Percentiles rank a stretch among this genome's conserved stretches.
Conservation (phyloP, 257 asterid genomes). For the Dorcoceras hygrometricum region DNA sequence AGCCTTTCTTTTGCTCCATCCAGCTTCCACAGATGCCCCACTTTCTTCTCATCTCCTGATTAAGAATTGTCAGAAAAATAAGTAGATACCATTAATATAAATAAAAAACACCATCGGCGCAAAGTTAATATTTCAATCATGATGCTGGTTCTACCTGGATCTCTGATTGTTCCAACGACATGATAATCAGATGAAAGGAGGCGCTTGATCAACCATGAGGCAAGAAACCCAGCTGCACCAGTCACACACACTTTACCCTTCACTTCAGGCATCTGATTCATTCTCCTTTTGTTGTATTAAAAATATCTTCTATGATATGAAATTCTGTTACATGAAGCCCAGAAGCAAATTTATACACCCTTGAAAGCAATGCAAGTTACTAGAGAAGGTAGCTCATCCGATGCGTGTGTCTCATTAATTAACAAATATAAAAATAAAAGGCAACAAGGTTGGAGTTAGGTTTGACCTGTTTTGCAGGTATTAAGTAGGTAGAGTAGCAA, state of each 20-base stretch:
- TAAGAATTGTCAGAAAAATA: not conserved
- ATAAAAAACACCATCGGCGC: not conserved
- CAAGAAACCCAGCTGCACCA: slow-evolving; percentile 85
- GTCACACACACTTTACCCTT: slow-evolving; percentile 82
- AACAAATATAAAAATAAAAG: not conserved
- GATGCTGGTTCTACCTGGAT: slow-evolving; percentile 49
- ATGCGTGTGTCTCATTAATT: slow-evolving; percentile 27
- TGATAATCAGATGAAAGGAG: slow-evolving; percentile 68
- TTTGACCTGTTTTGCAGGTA: not conserved
- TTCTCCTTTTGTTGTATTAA: not conserved
- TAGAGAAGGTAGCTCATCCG: slow-evolving; percentile 38
- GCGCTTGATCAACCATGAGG: slow-evolving; percentile 86
- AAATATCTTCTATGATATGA: slow-evolving; percentile 11
- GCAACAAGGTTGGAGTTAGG: not conserved
- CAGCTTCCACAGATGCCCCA: slow-evolving; percentile 69
- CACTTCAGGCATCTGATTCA: slow-evolving; percentile 28
- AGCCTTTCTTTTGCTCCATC: slow-evolving; percentile 83
- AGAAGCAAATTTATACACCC: slow-evolving; percentile 14
- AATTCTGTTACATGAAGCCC: not conserved
- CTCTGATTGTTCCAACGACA: slow-evolving; percentile 81
- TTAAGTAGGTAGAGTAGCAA: not conserved
- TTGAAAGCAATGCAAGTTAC: slow-evolving; percentile 1
- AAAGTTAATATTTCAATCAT: not conserved
- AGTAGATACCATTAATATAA: not conserved
- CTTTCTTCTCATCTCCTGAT: slow-evolving; percentile 58